phyloP scores from a whole-genome alignment of 257 asterid genomes.

The Coffea eugenioides region DNA sequence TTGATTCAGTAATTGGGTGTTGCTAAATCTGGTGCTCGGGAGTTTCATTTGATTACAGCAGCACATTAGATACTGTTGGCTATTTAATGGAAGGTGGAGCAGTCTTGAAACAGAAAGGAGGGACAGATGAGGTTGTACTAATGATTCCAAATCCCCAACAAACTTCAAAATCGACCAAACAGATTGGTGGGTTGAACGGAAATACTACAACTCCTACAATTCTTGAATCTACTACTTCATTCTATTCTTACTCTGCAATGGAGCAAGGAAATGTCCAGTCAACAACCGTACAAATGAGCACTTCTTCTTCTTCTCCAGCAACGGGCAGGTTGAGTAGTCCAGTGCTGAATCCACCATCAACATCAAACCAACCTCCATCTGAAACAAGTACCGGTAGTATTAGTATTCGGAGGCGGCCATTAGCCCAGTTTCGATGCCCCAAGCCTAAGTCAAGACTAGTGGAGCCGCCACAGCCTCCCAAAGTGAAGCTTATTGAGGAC shows the following conservation, averaged over 20 bases:
- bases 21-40: background rate
- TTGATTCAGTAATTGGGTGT: too few species aligned
- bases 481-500: slow-evolving; percentile 24
- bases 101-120: slow-evolving; percentile 25
- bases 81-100: slow-evolving; percentile 38
- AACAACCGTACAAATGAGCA: slow-evolving; percentile 4
- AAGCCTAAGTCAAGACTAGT: slow-evolving; percentile 64
- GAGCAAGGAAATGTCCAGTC: slow-evolving; percentile 1
- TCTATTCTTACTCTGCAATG: background rate
- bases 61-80: too few species aligned
- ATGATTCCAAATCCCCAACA: slow-evolving; percentile 38
- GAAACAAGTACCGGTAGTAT: slow-evolving; percentile 28
- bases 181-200: slow-evolving; percentile 19
- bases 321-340: slow-evolving; percentile 8
- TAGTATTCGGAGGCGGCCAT: slow-evolving; percentile 8
- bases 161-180: slow-evolving; percentile 3
- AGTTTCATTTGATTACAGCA: background rate
- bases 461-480: slow-evolving; percentile 50
- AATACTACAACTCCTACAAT: background rate
- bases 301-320: slow-evolving; percentile 30
- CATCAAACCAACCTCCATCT: slow-evolving; percentile 32
- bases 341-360: slow-evolving; percentile 19
- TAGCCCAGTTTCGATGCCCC: slow-evolving; percentile 27
- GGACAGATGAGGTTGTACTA: slow-evolving; percentile 36
- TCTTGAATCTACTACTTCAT: background rate